Evolutionary conservation across 2,329 filamentous ascomycete species (phyloP).

Genomic region (Falciphora oryzae): DNA sequence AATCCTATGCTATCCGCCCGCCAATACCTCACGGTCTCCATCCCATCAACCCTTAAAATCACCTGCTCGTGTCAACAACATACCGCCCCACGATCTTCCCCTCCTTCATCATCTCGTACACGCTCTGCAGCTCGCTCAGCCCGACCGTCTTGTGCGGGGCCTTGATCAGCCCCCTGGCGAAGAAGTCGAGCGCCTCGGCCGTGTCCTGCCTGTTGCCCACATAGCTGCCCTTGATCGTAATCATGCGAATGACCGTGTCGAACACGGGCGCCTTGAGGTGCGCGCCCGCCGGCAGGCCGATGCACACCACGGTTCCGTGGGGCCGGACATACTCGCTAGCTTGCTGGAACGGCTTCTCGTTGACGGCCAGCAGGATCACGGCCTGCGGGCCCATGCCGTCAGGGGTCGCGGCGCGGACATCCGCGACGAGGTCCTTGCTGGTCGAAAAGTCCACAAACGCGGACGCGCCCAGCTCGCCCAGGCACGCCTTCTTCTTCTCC

Average conservation of each 20-base stretch:
- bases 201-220: constrained; percentile 89
- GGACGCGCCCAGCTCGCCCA: constrained; percentile 59
- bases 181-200: constrained; percentile 88
- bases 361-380: constrained; percentile 78
- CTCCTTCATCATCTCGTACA: constrained; percentile 71
- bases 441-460: constrained; percentile 76
- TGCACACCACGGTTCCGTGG: constrained; percentile 77
- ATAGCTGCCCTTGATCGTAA: constrained; percentile 87
- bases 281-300: constrained; percentile 78
- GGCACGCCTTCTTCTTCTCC: constrained; percentile 66
- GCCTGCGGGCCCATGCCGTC: constrained; percentile 84
- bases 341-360: constrained; percentile 93
- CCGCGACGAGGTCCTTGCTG: constrained; percentile 71
- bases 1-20: too few species aligned
- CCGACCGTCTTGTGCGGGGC: constrained; percentile 82
- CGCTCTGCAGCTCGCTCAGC: constrained; percentile 69
- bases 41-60: constrained; percentile 16
- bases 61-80: constrained; percentile 69
- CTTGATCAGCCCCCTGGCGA: constrained; percentile 74
- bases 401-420: constrained; percentile 74
- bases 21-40: too few species aligned
- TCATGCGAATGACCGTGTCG: constrained; percentile 82
- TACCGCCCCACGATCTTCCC: constrained; percentile 73
- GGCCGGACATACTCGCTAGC: constrained; percentile 82
- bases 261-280: constrained; percentile 82